These are phyloP conservation scores for Pichia scutulata DNA, from an alignment of 805 yeast genomes.

Conservation along the genomic window DNA sequence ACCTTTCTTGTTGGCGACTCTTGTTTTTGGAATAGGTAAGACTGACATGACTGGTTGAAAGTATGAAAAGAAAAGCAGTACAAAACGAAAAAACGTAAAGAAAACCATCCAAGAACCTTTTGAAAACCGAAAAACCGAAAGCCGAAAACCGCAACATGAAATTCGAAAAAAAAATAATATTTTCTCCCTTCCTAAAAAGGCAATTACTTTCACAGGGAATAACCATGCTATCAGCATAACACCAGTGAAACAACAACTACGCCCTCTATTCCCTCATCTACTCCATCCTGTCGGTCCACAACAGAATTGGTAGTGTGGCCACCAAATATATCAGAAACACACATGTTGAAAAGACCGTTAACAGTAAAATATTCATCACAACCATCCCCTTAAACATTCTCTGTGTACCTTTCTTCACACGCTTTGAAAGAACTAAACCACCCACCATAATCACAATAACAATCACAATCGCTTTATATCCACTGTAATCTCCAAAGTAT, in stretches of 20 bases:
- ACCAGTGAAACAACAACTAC: too few species aligned
- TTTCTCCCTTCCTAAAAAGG: too few species aligned
- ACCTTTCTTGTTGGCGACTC: neutral
- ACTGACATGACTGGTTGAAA: neutral
- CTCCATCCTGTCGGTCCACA: neutral
- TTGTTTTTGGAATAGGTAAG: neutral
- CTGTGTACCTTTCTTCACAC: neutral
- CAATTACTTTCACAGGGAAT: too few species aligned
- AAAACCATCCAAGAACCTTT: neutral
- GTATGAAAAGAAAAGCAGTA: too few species aligned
- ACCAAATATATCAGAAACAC: conserved; percentile 1
- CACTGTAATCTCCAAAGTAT: conserved; percentile 35
- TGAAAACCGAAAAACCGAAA: too few species aligned
- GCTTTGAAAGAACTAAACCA: neutral
- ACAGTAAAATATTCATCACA: neutral
- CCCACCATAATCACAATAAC: conserved; percentile 13
- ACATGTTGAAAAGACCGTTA: neutral
- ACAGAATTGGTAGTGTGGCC: neutral
- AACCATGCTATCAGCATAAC: too few species aligned
- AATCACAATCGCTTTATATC: too few species aligned
- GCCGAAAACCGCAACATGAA: too few species aligned
- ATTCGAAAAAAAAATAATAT: too few species aligned
- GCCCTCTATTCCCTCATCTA: neutral
- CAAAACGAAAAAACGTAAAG: neutral
- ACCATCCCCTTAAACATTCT: neutral